Evolutionary conservation across 805 yeast species (phyloP).

Genomic region (Metschnikowia santaceciliae): DNA sequence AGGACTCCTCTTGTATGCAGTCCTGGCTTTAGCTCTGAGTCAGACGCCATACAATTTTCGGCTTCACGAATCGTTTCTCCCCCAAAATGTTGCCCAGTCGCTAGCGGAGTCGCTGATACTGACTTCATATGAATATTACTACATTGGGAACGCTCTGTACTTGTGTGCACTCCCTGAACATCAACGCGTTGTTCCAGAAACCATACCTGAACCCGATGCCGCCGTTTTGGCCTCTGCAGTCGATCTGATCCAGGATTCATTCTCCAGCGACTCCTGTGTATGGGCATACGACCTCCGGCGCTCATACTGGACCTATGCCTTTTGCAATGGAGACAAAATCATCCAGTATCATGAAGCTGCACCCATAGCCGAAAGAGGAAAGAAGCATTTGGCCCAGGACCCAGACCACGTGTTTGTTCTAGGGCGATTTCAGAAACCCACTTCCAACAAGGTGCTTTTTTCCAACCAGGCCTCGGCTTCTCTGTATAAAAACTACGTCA

Average conservation of each 20-base stretch:
- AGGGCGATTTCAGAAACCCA: conserved; percentile 27
- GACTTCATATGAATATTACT: not conserved
- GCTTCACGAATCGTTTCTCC: conserved; percentile 9
- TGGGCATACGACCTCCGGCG: conserved; percentile 21
- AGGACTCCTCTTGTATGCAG: not conserved
- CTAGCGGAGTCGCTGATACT: not conserved
- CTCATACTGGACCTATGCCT: conserved; percentile 54
- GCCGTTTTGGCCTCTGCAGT: conserved; percentile 11
- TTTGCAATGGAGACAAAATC: conserved; percentile 46
- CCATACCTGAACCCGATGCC: conserved; percentile 3
- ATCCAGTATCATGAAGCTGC: conserved; percentile 45
- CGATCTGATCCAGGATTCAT: conserved; percentile 9
- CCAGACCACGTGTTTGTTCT: conserved; percentile 34
- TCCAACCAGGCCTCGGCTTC: conserved; percentile 20
- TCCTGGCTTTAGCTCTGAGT: not conserved
- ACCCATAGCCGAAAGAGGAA: conserved; percentile 18
- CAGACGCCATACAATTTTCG: conserved; percentile 7
- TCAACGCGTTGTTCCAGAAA: not conserved
- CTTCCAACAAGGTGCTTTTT: conserved; percentile 8
- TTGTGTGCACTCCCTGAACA: conserved; percentile 10
- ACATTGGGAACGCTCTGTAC: conserved; percentile 7
- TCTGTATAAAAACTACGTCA: conserved; percentile 12
- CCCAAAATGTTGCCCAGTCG: not conserved
- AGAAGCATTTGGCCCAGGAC: conserved; percentile 22
- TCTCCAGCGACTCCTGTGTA: conserved; percentile 9